Conservation (phyloP, 2,329 filamentous ascomycete genomes). For the Tolypocladium ovalisporum region DNA sequence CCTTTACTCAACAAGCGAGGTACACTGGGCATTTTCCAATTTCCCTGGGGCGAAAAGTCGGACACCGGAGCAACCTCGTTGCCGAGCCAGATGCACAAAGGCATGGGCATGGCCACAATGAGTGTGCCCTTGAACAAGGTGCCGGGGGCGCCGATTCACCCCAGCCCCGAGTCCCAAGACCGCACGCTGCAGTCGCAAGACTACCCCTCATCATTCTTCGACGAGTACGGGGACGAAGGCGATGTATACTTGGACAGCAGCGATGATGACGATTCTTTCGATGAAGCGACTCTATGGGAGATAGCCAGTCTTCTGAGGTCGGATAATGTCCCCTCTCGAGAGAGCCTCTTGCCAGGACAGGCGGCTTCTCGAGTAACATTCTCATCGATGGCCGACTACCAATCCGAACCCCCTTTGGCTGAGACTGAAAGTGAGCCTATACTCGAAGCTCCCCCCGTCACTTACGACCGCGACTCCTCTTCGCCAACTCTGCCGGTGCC, state of each 20-base stretch:
- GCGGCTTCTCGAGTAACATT: background rate
- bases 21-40: conserved; percentile 54
- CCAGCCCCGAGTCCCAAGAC: conserved; percentile 2
- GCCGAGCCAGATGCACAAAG: conserved; percentile 4
- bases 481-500: background rate
- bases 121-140: conserved; percentile 42
- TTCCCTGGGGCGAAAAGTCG: conserved; percentile 54
- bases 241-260: conserved; percentile 20
- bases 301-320: conserved; percentile 49
- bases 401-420: background rate
- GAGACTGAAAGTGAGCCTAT: background rate
- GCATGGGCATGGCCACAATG: conserved; percentile 24
- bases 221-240: conserved; percentile 42
- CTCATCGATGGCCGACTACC: background rate
- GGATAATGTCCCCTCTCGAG: conserved; percentile 37
- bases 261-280: conserved; percentile 34
- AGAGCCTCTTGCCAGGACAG: conserved; percentile 35
- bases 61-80: conserved; percentile 36
- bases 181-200: conserved; percentile 14
- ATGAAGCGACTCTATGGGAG: conserved; percentile 52
- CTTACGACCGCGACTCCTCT: background rate
- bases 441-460: background rate
- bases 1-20: conserved; percentile 46
- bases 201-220: conserved; percentile 44
- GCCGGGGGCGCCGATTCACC: conserved; percentile 1